Conservation (phyloP, 495 filamentous ascomycete species). For the Filosporella fistucella region DNA sequence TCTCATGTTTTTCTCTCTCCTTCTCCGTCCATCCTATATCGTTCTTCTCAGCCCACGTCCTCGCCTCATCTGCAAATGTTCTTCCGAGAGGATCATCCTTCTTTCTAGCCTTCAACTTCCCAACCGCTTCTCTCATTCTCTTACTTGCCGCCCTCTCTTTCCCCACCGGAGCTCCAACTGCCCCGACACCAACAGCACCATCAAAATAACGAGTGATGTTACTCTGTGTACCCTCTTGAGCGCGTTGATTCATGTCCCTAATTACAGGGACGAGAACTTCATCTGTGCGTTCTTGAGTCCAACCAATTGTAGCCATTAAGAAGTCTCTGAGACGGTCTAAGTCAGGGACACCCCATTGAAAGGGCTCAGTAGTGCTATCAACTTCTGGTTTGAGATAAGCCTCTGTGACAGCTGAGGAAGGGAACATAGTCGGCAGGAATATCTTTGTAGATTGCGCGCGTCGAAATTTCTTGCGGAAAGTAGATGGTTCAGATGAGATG, state of each 20-base stretch:
- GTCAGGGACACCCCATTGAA: conserved; percentile 95
- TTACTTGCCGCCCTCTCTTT: conserved; percentile 51
- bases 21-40: conserved; percentile 13
- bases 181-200: conserved; percentile 51
- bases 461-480: conserved; percentile 81
- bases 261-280: conserved; percentile 94
- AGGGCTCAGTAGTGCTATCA: conserved; percentile 68
- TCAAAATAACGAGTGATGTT: conserved; percentile 91
- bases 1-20: conserved; percentile 17
- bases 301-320: conserved; percentile 90
- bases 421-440: conserved; percentile 77
- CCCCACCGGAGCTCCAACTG: conserved; percentile 39
- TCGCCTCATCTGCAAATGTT: conserved; percentile 24
- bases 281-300: conserved; percentile 85
- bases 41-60: conserved; percentile 22
- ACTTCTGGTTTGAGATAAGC: conserved; percentile 87
- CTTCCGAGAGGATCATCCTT: conserved; percentile 1
- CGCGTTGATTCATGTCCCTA: conserved; percentile 83
- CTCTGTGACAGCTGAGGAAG: conserved; percentile 64
- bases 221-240: conserved; percentile 84
- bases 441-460: conserved; percentile 70
- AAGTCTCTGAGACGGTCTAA: conserved; percentile 80
- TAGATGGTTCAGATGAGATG: conserved; percentile 46
- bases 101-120: conserved; percentile 49
- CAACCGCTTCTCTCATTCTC: conserved; percentile 80